These are phyloP conservation scores for Cladobotryum mycophilum DNA, from an alignment of 2,329 filamentous ascomycete genomes.

Conservation along the genomic window DNA sequence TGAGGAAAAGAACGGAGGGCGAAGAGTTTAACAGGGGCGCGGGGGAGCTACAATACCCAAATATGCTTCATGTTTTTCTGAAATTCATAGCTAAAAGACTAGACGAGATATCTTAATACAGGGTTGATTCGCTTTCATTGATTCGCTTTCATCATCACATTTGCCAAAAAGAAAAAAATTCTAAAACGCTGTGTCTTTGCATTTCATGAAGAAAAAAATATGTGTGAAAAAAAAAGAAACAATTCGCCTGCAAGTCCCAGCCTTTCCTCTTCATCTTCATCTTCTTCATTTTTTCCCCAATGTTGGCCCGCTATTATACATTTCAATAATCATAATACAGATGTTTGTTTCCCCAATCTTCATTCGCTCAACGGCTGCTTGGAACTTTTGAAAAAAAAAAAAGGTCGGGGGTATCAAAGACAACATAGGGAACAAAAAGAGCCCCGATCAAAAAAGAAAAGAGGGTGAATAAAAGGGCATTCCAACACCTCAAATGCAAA, in stretches of 20 bases:
- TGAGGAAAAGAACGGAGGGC: neutral
- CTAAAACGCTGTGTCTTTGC: too few relatives aligned
- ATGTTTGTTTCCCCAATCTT: neutral
- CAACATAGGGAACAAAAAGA: neutral
- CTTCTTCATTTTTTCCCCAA: neutral
- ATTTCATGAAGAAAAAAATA: too few relatives aligned
- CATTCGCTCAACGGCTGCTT: neutral
- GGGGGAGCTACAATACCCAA: too few relatives aligned
- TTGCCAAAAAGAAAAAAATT: neutral
- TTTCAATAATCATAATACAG: neutral
- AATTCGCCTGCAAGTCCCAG: too few relatives aligned
- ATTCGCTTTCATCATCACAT: neutral
- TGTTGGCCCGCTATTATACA: neutral
- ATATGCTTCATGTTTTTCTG: neutral
- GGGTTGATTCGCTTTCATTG: neutral
- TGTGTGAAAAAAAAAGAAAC: too few relatives aligned
- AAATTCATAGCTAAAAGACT: neutral
- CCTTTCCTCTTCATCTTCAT: too few relatives aligned
- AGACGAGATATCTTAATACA: too few relatives aligned
- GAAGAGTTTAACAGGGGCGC: neutral
- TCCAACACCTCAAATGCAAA: conserved; percentile 1
- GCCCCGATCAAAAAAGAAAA: too few relatives aligned
- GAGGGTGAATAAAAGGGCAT: neutral
- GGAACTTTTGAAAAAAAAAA: neutral
- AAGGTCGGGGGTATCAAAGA: neutral